phyloP scores from a whole-genome alignment of 306 rosid species.

The Cicer yamashitae region DNA sequence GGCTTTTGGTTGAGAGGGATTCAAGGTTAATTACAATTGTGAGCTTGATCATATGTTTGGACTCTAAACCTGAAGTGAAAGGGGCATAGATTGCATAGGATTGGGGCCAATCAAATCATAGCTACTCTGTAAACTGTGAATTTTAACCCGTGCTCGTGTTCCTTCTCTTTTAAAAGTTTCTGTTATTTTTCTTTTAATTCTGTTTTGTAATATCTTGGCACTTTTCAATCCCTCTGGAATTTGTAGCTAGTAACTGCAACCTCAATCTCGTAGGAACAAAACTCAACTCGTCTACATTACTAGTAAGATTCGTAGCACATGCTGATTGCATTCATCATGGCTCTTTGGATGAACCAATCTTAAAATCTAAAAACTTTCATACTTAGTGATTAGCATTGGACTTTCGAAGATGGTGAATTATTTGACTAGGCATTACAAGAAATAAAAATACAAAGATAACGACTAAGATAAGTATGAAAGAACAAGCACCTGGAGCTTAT shows the following conservation, averaged over 20 bases:
- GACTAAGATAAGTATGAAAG: conserved; percentile 18
- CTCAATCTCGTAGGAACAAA: not conserved
- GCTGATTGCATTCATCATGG: not conserved
- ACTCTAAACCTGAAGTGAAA: not conserved
- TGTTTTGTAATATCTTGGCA: not conserved
- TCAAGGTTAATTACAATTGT: not conserved
- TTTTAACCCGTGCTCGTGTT: not conserved
- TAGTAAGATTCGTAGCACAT: not conserved
- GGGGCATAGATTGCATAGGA: not conserved
- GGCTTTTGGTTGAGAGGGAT: not conserved
- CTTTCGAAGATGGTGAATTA: conserved; percentile 22
- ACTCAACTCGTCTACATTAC: not conserved
- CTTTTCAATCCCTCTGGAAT: not conserved
- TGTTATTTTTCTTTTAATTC: not conserved
- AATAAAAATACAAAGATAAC: conserved; percentile 24
- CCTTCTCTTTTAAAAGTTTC: not conserved
- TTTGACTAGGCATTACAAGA: conserved; percentile 20
- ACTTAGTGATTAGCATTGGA: conserved; percentile 28
- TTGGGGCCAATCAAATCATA: not conserved
- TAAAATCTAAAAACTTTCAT: conserved; percentile 22
- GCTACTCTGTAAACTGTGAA: not conserved
- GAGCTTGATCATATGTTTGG: not conserved
- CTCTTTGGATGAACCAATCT: conserved; percentile 3
- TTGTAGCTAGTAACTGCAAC: not conserved
- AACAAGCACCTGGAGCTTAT: conserved; percentile 70